Percentiles rank a stretch among this genome's conserved stretches.
Conservation (phyloP, 495 filamentous ascomycete species). For the Penicillium pulvis region DNA sequence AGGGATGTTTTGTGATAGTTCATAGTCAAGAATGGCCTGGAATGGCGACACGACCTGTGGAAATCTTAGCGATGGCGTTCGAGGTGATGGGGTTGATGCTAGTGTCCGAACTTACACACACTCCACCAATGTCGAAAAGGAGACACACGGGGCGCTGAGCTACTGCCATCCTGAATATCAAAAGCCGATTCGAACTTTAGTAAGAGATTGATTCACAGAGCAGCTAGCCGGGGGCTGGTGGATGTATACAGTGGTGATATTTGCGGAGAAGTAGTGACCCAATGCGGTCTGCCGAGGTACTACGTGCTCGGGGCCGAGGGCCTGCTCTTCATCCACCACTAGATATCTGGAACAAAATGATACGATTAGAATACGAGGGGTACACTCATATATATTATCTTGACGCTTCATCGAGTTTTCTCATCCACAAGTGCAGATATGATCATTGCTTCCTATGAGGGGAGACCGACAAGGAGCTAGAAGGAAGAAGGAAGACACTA, state of each 20-base stretch:
- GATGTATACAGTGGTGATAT: not conserved
- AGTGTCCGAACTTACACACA: conserved; percentile 70
- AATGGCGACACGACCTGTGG: conserved; percentile 84
- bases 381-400: too few relatives aligned
- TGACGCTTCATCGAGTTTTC: too few relatives aligned
- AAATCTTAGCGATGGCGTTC: not conserved
- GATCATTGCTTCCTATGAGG: too few relatives aligned
- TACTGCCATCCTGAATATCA: conserved; percentile 33
- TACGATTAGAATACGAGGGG: too few relatives aligned
- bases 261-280: conserved; percentile 14
- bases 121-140: conserved; percentile 95
- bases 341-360: not conserved
- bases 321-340: conserved; percentile 2
- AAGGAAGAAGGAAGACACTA: too few relatives aligned
- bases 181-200: not conserved
- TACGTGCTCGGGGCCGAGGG: conserved; percentile 18
- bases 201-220: not conserved
- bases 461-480: too few relatives aligned
- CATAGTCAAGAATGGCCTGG: conserved; percentile 89
- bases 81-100: not conserved
- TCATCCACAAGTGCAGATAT: too few relatives aligned
- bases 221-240: not conserved
- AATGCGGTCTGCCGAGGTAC: conserved; percentile 26
- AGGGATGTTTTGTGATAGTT: conserved; percentile 71
- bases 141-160: conserved; percentile 68